Conservation (phyloP, 2,329 filamentous ascomycete species). For the Colletotrichum falcatum region DNA sequence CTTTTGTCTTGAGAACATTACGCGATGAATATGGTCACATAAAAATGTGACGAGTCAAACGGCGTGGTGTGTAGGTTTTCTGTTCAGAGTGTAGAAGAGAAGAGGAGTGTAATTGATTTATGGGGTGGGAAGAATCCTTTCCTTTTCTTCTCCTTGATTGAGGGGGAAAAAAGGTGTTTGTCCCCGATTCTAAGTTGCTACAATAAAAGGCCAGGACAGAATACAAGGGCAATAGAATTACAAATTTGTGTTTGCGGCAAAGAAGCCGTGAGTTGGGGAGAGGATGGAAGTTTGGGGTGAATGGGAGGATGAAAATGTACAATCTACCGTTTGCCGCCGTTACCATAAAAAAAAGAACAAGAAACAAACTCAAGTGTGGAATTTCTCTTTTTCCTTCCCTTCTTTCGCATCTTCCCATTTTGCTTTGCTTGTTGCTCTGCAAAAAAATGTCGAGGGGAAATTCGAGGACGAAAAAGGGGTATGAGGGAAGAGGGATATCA, state of each 20-base stretch:
- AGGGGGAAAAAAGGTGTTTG: background rate
- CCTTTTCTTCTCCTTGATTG: background rate
- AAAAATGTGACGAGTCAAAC: background rate
- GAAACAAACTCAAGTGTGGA: conserved; percentile 6
- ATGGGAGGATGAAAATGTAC: conserved; percentile 26
- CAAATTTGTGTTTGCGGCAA: conserved; percentile 7
- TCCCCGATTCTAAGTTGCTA: conserved; percentile 31
- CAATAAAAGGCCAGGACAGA: conserved; percentile 2
- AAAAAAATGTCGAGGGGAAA: background rate
- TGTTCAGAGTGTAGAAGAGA: background rate
- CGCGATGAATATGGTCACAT: background rate
- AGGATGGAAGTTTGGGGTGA: no score
- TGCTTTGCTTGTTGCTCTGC: conserved; percentile 3
- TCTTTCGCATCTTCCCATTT: background rate
- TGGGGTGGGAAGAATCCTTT: background rate
- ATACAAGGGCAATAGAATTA: conserved; percentile 29
- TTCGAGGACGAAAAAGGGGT: background rate
- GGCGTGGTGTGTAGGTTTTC: no score
- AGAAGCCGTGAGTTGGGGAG: conserved; percentile 22
- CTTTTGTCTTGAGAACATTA: background rate
- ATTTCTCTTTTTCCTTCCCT: conserved; percentile 8
- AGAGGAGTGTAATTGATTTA: conserved; percentile 17
- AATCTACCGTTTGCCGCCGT: conserved; percentile 32
- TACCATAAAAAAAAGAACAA: background rate
- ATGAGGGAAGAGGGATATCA: conserved; percentile 35